phyloP scores from a whole-genome alignment of 768 basidiomycete genomes.

The Lyophyllum semitale region DNA sequence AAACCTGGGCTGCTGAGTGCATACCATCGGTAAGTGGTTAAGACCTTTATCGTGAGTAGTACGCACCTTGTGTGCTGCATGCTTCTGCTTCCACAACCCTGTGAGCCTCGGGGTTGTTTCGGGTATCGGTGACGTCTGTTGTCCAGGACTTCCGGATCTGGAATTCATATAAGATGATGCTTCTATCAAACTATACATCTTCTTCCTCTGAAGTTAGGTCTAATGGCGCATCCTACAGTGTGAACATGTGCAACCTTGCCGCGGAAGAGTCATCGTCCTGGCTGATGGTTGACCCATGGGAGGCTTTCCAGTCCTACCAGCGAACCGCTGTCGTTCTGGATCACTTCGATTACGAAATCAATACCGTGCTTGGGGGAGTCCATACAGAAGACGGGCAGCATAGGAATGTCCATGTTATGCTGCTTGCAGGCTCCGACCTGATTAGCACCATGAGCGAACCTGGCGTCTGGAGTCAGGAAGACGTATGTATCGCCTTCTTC shows the following conservation, averaged over 20 bases:
- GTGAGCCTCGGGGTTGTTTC: not conserved
- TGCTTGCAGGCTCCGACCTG: conserved; percentile 96
- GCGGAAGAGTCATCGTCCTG: conserved; percentile 89
- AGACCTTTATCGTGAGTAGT: conserved; percentile 13
- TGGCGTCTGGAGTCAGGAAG: conserved; percentile 93
- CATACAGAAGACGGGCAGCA: conserved; percentile 72
- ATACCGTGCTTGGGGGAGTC: conserved; percentile 80
- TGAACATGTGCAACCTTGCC: conserved; percentile 86
- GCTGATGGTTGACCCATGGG: conserved; percentile 99
- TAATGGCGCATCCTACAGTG: conserved; percentile 43
- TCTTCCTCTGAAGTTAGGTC: conserved; percentile 12
- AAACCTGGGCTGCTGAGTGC: conserved; percentile 92
- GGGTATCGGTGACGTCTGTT: not conserved
- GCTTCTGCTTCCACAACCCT: not conserved
- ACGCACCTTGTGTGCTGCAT: not conserved
- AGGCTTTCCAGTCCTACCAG: conserved; percentile 92
- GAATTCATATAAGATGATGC: conserved; percentile 19
- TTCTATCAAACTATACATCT: conserved; percentile 20
- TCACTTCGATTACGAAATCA: conserved; percentile 95
- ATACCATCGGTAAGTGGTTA: conserved; percentile 75
- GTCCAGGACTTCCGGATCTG: conserved; percentile 15
- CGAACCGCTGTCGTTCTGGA: conserved; percentile 97
- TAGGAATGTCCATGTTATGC: conserved; percentile 81
- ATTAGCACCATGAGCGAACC: conserved; percentile 99
- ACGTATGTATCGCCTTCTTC: conserved; percentile 63